These are phyloP conservation scores for Verticillium klebahnii DNA, from an alignment of 2,329 filamentous ascomycete genomes.

Conservation along the genomic window DNA sequence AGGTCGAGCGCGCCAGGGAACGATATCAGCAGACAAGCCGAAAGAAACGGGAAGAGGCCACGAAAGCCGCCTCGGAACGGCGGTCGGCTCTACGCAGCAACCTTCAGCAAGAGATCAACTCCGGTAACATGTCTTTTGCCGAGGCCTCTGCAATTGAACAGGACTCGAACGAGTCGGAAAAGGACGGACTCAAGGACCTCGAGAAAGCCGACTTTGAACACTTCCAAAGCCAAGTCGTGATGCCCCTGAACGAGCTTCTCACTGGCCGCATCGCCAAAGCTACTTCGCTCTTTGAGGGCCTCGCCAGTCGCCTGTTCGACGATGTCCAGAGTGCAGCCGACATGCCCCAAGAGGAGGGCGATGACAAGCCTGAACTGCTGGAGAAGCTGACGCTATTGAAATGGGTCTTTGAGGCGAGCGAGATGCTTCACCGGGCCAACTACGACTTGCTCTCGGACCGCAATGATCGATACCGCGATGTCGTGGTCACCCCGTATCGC, in stretches of 20 bases:
- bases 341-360: slow-evolving; percentile 87
- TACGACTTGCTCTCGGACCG: slow-evolving; percentile 82
- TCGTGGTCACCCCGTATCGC: slow-evolving; percentile 77
- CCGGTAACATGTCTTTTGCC: slow-evolving; percentile 74
- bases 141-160: slow-evolving; percentile 79
- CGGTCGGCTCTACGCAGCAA: slow-evolving; percentile 65
- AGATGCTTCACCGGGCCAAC: slow-evolving; percentile 77
- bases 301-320: slow-evolving; percentile 68
- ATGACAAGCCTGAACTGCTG: slow-evolving; percentile 87
- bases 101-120: slow-evolving; percentile 72
- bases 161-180: slow-evolving; percentile 67
- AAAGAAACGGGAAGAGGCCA: slow-evolving; percentile 53
- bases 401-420: slow-evolving; percentile 95
- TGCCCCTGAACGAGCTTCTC: slow-evolving; percentile 76
- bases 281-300: slow-evolving; percentile 70
- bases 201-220: slow-evolving; percentile 77
- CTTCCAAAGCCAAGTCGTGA: slow-evolving; percentile 79
- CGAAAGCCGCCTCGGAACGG: slow-evolving; percentile 43
- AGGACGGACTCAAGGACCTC: slow-evolving; percentile 63
- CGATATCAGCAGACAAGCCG: slow-evolving; percentile 51
- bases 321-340: slow-evolving; percentile 62
- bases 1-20: slow-evolving; percentile 66
- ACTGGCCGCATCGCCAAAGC: slow-evolving; percentile 70
- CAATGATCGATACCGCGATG: slow-evolving; percentile 79
- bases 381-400: slow-evolving; percentile 94